phyloP scores from a whole-genome alignment of 179 eudicot species.

The Sideroxylon spinosum region DNA sequence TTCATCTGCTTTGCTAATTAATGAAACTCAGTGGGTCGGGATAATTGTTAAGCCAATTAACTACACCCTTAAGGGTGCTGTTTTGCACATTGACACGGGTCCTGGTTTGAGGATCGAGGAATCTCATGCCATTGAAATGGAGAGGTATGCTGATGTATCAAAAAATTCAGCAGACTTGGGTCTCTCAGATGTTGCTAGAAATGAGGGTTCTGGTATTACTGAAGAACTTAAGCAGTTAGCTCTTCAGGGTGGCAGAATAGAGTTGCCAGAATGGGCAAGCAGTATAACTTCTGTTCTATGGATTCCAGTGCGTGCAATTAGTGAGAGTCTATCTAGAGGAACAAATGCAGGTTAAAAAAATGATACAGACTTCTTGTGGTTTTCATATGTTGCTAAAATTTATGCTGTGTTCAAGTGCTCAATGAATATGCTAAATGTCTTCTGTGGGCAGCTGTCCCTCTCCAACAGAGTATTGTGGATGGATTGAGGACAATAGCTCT shows the following conservation, averaged over 20 bases:
- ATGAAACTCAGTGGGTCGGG: conserved; percentile 97
- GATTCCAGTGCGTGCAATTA: conserved; percentile 82
- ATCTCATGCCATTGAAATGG: conserved; percentile 70
- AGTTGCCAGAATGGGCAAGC: conserved; percentile 89
- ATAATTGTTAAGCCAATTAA: conserved; percentile 87
- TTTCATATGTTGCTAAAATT: conserved; percentile 4
- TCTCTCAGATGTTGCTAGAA: conserved; percentile 25
- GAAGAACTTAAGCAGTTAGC: conserved; percentile 43
- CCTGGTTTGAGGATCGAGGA: conserved; percentile 79
- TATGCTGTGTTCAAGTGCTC: conserved; percentile 8
- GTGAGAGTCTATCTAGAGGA: conserved; percentile 79
- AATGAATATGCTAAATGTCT: neutral
- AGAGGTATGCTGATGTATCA: conserved; percentile 38
- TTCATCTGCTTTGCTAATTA: conserved; percentile 90
- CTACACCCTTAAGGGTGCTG: conserved; percentile 84
- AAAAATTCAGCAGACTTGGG: conserved; percentile 26
- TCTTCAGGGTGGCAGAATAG: conserved; percentile 60
- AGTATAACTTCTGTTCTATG: conserved; percentile 75
- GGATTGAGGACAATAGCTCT: conserved; percentile 95
- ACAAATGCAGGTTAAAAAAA: conserved; percentile 37
- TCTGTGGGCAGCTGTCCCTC: conserved; percentile 48
- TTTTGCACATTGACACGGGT: conserved; percentile 83
- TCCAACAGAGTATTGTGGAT: conserved; percentile 71
- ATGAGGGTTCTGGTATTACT: conserved; percentile 26
- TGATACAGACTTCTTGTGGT: conserved; percentile 13